Evolutionary conservation across 768 basidiomycete genomes (phyloP), one percentile per base, ranked within the genome.

Genomic region (Tremella yokohamensis): DNA sequence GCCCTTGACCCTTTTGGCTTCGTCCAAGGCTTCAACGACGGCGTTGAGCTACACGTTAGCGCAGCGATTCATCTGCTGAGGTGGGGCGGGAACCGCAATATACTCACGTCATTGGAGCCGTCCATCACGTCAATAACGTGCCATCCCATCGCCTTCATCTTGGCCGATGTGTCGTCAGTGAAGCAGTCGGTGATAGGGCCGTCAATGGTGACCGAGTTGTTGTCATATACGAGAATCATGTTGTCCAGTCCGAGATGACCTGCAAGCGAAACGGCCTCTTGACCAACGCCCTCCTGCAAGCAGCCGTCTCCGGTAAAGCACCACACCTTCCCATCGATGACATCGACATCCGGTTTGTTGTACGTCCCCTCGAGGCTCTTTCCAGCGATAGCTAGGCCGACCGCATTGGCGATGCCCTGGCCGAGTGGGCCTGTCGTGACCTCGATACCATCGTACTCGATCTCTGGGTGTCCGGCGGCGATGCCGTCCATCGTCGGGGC

Each of bases 381-480:
- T 39, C 62, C 61, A 1, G 74, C 74, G 26, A 73, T 66, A 29
- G 74, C 74, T 56, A 75, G 50, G 29, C 74, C 74, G 25, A 73
- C 74, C 4, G 74, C 74, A 50, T 75, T 73, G 61, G 74, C 60
- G 42, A 75, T 75, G 49, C 74, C 74, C 60, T 75, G 74, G 19
- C 74, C 75, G 18, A 76, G 65, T 0, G 74, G 70, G 3, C 75
- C 75, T 2, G 75, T 76, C 1, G 75, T 75, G 29, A 72, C 63
- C 54, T 74, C 73, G 45, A 68, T 57, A 47, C 64, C 64, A 8
- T 62, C 62, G 34, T 63, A 65, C 60, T 75, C 75, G 54, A 76
- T 76, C 62, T 76, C 75, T 1, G 75, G 75, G 48, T 76, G 75
- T 2, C 73, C 73, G 45, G 73, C 71, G 1, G 73, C 71, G 54